Conservation (phyloP, 169 alveolate genomes). For the Condylostoma magnum region DNA sequence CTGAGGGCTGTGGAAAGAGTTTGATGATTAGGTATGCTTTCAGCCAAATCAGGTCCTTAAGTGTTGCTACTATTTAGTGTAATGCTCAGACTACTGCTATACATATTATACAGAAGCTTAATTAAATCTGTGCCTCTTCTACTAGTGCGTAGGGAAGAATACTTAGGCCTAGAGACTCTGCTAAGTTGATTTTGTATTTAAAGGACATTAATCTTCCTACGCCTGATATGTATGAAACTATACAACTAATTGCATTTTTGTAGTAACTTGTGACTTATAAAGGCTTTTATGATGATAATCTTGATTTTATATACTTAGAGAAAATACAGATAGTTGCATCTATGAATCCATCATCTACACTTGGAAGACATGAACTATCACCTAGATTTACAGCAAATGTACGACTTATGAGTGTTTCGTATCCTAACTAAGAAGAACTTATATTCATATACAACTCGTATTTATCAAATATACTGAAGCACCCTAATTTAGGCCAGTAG, state of each 20-base stretch:
- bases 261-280: conserved; percentile 85
- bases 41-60: conserved; percentile 67
- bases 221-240: conserved; percentile 91
- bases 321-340: conserved; percentile 87
- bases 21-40: conserved; percentile 72
- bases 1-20: conserved; percentile 93
- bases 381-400: conserved; percentile 92
- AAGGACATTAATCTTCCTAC: conserved; percentile 92
- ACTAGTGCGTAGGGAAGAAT: conserved; percentile 88
- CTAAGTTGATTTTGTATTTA: conserved; percentile 78
- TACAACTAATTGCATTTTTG: conserved; percentile 85
- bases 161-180: conserved; percentile 86
- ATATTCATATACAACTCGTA: conserved; percentile 66
- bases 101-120: conserved; percentile 86
- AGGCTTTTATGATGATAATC: conserved; percentile 90
- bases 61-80: conserved; percentile 87
- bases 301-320: conserved; percentile 88
- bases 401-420: conserved; percentile 77
- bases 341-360: conserved; percentile 90
- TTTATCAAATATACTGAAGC: conserved; percentile 50
- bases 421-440: conserved; percentile 84
- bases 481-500: background rate
- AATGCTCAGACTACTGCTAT: conserved; percentile 88
- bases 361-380: conserved; percentile 88
- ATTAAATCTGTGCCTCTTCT: conserved; percentile 84